Conservation (phyloP, 257 asterid species). For the Solanum sejunctum region DNA sequence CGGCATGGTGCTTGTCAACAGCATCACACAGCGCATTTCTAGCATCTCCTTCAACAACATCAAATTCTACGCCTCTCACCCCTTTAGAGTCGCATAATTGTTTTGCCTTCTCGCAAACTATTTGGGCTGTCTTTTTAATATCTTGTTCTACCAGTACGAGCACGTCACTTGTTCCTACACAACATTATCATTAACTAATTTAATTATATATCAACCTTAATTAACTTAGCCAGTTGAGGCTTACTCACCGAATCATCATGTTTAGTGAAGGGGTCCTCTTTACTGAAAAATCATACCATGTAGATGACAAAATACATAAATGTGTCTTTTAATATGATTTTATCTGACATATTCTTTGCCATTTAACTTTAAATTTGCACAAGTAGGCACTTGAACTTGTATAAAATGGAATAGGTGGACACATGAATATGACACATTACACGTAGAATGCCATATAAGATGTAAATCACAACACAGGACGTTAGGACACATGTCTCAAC, state of each 20-base stretch:
- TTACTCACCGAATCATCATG: not conserved
- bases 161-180: not conserved
- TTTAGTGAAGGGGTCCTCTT: too few relatives aligned
- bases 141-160: not conserved
- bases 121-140: not conserved
- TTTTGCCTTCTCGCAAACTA: not conserved
- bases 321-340: too few relatives aligned
- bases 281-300: not conserved
- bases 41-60: conserved; percentile 64
- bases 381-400: too few relatives aligned
- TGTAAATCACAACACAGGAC: too few relatives aligned
- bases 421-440: too few relatives aligned
- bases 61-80: conserved; percentile 30
- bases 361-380: too few relatives aligned
- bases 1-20: conserved; percentile 64
- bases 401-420: too few relatives aligned
- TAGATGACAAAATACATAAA: not conserved
- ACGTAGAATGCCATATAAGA: too few relatives aligned
- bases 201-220: not conserved
- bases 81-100: conserved; percentile 8
- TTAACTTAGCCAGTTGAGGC: not conserved
- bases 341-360: too few relatives aligned
- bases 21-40: conserved; percentile 75
- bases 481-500: too few relatives aligned
- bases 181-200: not conserved